These are phyloP conservation scores for Monilinia aucupariae DNA, from an alignment of 2,329 filamentous ascomycete genomes.

Conservation along the genomic window DNA sequence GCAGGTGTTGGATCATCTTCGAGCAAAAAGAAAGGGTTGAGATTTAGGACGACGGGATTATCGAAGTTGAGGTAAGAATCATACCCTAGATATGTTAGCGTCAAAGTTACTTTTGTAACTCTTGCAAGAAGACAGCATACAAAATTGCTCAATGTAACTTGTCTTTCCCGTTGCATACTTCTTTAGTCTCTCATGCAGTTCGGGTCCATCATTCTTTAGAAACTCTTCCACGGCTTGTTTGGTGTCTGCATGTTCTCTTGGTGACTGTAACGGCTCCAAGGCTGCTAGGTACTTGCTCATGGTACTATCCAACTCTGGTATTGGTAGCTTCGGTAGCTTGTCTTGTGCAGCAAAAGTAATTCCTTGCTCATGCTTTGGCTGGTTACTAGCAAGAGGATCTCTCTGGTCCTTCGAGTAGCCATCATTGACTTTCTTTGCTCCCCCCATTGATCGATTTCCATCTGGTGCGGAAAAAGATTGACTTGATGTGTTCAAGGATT, in stretches of 20 bases:
- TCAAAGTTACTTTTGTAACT: background rate
- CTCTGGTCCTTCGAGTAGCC: constrained; percentile 43
- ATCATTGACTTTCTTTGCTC: constrained; percentile 49
- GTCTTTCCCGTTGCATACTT: constrained; percentile 85
- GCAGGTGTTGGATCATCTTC: constrained; percentile 97
- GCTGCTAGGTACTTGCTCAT: constrained; percentile 74
- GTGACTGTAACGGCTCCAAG: constrained; percentile 72
- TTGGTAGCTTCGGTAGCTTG: constrained; percentile 82
- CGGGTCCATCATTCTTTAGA: constrained; percentile 70
- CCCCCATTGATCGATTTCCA: constrained; percentile 41
- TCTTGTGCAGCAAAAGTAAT: constrained; percentile 89
- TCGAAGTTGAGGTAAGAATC: constrained; percentile 98
- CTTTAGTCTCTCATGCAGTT: constrained; percentile 82
- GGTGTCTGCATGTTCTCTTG: constrained; percentile 78
- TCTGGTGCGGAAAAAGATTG: constrained; percentile 24
- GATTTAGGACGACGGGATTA: constrained; percentile 92
- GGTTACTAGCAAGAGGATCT: constrained; percentile 43
- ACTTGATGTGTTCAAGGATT: constrained; percentile 51
- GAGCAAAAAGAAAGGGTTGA: constrained; percentile 95
- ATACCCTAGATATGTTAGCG: constrained; percentile 62
- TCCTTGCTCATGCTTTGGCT: constrained; percentile 50
- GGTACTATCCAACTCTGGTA: constrained; percentile 77
- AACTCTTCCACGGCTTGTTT: constrained; percentile 78
- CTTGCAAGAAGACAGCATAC: constrained; percentile 49
- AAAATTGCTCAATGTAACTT: constrained; percentile 98